Conservation (phyloP, 2,329 filamentous ascomycete genomes). For the Fusarium keratoplasticum region DNA sequence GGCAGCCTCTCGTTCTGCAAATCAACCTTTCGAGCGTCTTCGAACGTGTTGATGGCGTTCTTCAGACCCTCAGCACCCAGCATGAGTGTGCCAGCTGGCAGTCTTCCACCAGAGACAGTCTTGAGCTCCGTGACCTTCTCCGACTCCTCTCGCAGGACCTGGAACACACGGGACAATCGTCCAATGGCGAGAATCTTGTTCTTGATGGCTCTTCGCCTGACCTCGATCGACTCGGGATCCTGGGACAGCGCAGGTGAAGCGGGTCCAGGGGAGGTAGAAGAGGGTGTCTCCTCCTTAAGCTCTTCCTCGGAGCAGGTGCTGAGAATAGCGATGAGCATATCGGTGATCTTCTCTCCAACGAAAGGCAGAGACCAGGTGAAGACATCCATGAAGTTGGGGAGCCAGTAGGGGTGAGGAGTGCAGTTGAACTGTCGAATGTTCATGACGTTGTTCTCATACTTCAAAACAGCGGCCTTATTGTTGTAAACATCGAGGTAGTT, state of each 20-base stretch:
- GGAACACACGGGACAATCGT: slow-evolving; percentile 96
- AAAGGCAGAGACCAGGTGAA: slow-evolving; percentile 99
- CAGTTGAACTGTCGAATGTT: slow-evolving; percentile 99
- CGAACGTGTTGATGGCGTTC: slow-evolving; percentile 95
- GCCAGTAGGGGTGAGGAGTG: slow-evolving; percentile 98
- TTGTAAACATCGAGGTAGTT: slow-evolving; percentile 99
- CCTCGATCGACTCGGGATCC: slow-evolving; percentile 90
- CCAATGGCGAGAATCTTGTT: slow-evolving; percentile 99
- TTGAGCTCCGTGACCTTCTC: slow-evolving; percentile 98
- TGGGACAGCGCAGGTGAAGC: slow-evolving; percentile 74
- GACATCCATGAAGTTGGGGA: slow-evolving; percentile 99
- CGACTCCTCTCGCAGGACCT: slow-evolving; percentile 96
- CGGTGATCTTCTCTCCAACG: slow-evolving; percentile 98
- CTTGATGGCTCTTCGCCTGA: slow-evolving; percentile 96
- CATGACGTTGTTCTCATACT: slow-evolving; percentile 99
- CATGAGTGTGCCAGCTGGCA: slow-evolving; percentile 97
- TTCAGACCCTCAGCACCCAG: slow-evolving; percentile 98
- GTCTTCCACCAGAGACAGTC: slow-evolving; percentile 90
- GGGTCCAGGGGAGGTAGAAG: slow-evolving; percentile 76
- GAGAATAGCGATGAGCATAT: slow-evolving; percentile 98
- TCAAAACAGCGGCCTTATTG: slow-evolving; percentile 98
- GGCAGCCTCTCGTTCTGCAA: slow-evolving; percentile 95
- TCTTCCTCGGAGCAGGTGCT: slow-evolving; percentile 99
- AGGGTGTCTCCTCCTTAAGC: slow-evolving; percentile 85
- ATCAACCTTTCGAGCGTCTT: slow-evolving; percentile 97